These are phyloP conservation scores for Podospora anserina DNA, from an alignment of 495 filamentous ascomycete species.

Conservation along the genomic window DNA sequence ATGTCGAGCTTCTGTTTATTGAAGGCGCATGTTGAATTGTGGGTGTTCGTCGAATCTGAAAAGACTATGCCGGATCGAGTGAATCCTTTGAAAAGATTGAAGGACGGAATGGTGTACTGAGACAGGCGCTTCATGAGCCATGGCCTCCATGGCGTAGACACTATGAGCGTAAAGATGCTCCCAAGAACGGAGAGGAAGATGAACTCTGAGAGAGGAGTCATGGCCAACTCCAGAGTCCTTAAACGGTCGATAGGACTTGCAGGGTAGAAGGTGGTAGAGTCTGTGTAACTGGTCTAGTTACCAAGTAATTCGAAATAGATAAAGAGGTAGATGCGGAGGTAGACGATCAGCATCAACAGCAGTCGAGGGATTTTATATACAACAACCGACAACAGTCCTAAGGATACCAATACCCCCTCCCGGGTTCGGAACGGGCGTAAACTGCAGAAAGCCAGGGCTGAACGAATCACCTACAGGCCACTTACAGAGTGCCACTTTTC, in stretches of 20 bases:
- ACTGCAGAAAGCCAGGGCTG: neutral
- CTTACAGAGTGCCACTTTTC: neutral
- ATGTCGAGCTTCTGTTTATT: slow-evolving; percentile 3
- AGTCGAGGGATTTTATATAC: neutral
- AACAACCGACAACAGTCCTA: neutral
- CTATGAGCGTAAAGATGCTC: slow-evolving; percentile 9
- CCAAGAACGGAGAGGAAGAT: slow-evolving; percentile 9
- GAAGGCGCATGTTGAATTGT: neutral
- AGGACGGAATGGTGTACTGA: neutral
- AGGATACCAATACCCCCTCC: neutral
- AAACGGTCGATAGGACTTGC: neutral
- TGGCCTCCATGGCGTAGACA: neutral
- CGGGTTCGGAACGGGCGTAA: neutral
- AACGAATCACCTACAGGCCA: neutral
- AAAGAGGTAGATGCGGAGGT: neutral
- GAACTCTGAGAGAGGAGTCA: slow-evolving; percentile 7
- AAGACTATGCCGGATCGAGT: neutral
- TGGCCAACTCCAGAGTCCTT: neutral
- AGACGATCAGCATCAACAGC: neutral
- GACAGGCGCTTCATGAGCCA: neutral
- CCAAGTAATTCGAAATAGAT: neutral
- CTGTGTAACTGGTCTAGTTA: neutral
- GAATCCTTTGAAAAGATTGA: neutral
- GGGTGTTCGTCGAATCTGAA: neutral
- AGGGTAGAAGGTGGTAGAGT: neutral